A percentile compares a stretch with the other conserved stretches of the same genome.
phyloP scores from a whole-genome alignment of 2,329 filamentous ascomycete genomes.

The Periconia sp. region DNA sequence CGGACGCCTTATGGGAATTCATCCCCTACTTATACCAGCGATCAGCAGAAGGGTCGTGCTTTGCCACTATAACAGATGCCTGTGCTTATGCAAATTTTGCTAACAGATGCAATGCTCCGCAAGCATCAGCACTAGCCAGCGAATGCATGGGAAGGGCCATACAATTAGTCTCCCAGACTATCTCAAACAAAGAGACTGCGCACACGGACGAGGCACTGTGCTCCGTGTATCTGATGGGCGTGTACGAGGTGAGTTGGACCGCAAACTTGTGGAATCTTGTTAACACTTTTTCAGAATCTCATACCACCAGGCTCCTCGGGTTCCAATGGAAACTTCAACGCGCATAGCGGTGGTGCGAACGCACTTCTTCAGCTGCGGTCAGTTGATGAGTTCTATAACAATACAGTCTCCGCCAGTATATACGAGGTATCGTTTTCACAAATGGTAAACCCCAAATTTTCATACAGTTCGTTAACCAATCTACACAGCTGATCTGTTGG shows the following conservation, averaged over 20 bases:
- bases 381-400: slow-evolving; percentile 29
- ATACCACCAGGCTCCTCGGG: too few species aligned
- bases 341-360: slow-evolving; percentile 36
- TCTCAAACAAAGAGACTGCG: slow-evolving; percentile 28
- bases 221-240: slow-evolving; percentile 35
- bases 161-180: slow-evolving; percentile 26
- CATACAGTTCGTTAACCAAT: neutral
- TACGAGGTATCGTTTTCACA: slow-evolving; percentile 36
- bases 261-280: neutral
- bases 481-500: slow-evolving; percentile 16
- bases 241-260: slow-evolving; percentile 30
- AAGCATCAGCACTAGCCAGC: slow-evolving; percentile 29
- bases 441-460: slow-evolving; percentile 23
- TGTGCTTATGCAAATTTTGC: slow-evolving; percentile 36
- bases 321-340: too few species aligned
- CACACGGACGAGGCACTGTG: slow-evolving; percentile 29
- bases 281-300: slow-evolving; percentile 25
- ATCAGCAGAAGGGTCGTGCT: slow-evolving; percentile 26
- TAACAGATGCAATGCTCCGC: slow-evolving; percentile 28
- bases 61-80: slow-evolving; percentile 29
- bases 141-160: slow-evolving; percentile 29
- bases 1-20: slow-evolving; percentile 34
- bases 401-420: slow-evolving; percentile 29
- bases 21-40: slow-evolving; percentile 32
- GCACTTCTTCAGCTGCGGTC: slow-evolving; percentile 33